Evolutionary conservation across 2,329 filamentous ascomycete species (phyloP), one percentile per base, ranked within the genome.

Genomic region (Alternaria triticina): DNA sequence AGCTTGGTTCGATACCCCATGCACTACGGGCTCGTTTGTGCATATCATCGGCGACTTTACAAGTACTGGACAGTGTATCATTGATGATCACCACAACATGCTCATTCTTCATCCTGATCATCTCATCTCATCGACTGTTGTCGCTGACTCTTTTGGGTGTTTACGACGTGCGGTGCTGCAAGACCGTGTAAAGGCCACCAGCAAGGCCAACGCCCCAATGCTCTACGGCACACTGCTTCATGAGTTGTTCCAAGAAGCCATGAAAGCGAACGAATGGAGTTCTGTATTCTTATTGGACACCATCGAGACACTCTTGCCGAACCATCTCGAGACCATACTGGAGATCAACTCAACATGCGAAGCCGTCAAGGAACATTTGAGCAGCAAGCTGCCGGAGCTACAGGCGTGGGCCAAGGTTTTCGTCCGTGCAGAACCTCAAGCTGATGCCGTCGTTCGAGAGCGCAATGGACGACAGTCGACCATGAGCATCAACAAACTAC

Each of bases 61-160:
- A 61, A 70, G 81, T 1, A 85, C 83, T 15, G 92, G 92, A 2
- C 88, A 90, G 76, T 97, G 94, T 76, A 82, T 96, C 50, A 86
- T 98, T 66, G 91, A 97, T 75, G 93, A 98, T 77, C 85, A 87
- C 3, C 86, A 90, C 54, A 93, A 94, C 72, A 91, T 98, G 79
- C 83, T 99, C 54, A 94, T 99, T 61, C 82, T 99, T 13, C 94
- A 99, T 74, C 96, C 96, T 0, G 96, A 99, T 74, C 94, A 98
- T 80, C 87, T 99, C 33, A 91, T 99, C 57, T 98, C 96, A 3
- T 91, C 96, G 3, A 98, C 96, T 1, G 93, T 96, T 6, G 91
- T 99, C 46, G 94, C 94, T n/a, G 96, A 99, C 79, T 97, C 96
- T 0, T 97, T 98, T 77, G 90, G 90, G 23, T 99, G 96, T 76